These are phyloP conservation scores for Zoysia pacifica DNA, from an alignment of 176 grass and related monocot species.

Conservation along the genomic window DNA sequence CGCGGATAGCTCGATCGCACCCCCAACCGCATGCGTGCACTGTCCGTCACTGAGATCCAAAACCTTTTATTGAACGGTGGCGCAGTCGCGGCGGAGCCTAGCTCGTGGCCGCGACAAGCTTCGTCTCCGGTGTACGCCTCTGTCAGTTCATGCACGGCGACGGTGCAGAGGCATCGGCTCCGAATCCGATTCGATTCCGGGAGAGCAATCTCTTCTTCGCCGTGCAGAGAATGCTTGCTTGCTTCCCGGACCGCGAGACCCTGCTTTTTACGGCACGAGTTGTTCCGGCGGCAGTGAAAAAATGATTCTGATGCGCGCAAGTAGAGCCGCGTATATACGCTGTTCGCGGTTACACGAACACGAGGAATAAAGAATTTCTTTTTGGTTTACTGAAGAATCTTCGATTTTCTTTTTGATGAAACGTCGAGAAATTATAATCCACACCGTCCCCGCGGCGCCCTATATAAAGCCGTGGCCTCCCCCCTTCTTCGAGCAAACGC, in stretches of 20 bases:
- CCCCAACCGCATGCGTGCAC: background rate
- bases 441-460: background rate
- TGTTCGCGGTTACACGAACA: no score
- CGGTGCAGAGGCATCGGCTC: background rate
- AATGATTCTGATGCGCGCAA: background rate
- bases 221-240: background rate
- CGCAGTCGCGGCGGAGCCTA: background rate
- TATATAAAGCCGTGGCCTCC: slow-evolving; percentile 31
- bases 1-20: background rate
- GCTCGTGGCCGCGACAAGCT: slow-evolving; percentile 4
- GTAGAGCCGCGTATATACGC: no score
- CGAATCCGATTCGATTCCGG: background rate
- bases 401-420: background rate
- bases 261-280: background rate
- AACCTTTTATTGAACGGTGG: background rate
- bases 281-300: background rate
- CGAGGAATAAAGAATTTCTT: no score
- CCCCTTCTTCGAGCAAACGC: background rate
- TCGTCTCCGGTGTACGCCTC: background rate
- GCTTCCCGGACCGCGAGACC: background rate
- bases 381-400: no score
- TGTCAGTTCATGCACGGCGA: slow-evolving; percentile 28
- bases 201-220: background rate
- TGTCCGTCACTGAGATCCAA: slow-evolving; percentile 5
- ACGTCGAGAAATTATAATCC: background rate